A percentile compares a stretch with the other conserved stretches of the same genome.
phyloP scores from a whole-genome alignment of 2,329 filamentous ascomycete genomes.

The Cordyceps militaris region DNA sequence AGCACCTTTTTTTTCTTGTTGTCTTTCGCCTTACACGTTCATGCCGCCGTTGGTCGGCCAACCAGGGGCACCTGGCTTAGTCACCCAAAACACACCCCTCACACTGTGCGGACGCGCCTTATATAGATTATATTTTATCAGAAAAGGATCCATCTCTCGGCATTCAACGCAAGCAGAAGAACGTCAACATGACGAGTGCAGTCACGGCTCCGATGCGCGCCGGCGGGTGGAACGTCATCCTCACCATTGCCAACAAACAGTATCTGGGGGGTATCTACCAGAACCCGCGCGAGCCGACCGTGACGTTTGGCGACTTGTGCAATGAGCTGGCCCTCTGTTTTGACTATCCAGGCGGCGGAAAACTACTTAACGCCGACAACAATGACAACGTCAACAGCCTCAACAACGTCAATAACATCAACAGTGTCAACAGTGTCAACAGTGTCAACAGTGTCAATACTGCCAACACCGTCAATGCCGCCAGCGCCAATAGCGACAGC shows the following conservation, averaged over 20 bases:
- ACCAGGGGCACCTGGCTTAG: background rate
- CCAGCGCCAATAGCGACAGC: background rate
- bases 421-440: background rate
- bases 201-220: background rate
- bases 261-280: background rate
- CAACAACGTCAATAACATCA: background rate
- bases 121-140: background rate
- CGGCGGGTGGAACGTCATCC: background rate
- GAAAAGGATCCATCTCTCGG: background rate
- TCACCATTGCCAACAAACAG: background rate
- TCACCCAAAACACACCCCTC: background rate
- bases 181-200: background rate
- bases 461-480: background rate
- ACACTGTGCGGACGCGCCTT: background rate
- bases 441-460: background rate
- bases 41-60: background rate
- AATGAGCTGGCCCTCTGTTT: background rate
- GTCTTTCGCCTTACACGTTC: background rate
- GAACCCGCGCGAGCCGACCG: background rate
- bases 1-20: background rate
- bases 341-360: background rate
- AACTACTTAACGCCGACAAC: background rate
- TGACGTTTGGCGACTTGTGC: background rate
- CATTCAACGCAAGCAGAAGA: background rate
- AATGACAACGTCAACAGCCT: background rate